Evolutionary conservation across 1,139 yeast species (phyloP).

Genomic region (Saccharomyces hybrid): DNA sequence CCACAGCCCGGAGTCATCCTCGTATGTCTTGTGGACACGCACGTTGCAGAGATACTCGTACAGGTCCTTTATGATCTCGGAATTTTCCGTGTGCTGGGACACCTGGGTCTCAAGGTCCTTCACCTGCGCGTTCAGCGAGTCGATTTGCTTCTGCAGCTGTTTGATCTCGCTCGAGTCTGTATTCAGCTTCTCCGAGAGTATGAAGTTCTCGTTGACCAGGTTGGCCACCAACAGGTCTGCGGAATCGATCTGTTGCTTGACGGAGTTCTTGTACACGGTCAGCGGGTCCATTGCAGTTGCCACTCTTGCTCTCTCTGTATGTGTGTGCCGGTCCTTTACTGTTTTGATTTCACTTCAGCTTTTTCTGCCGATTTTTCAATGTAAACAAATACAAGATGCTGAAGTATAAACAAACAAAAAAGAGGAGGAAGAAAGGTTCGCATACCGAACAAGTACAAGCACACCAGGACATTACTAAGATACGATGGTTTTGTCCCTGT

Average conservation of each 20-base stretch:
- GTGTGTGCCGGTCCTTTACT: not conserved
- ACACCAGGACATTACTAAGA: not conserved
- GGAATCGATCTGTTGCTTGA: conserved; percentile 23
- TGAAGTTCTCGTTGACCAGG: conserved; percentile 23
- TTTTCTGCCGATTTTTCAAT: not conserved
- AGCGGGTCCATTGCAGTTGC: conserved; percentile 17
- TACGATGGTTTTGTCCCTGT: not conserved
- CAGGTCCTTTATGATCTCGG: conserved; percentile 27
- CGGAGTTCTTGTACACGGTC: conserved; percentile 19
- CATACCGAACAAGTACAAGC: no score
- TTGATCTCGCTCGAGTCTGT: conserved; percentile 18
- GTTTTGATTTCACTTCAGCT: not conserved
- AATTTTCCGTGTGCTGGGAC: conserved; percentile 22
- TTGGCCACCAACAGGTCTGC: conserved; percentile 27
- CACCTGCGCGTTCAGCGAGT: conserved; percentile 3
- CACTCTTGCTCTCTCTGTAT: not conserved
- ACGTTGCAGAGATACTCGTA: conserved; percentile 30
- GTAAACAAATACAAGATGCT: not conserved
- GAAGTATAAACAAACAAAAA: not conserved
- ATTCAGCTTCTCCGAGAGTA: conserved; percentile 17
- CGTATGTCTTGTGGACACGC: conserved; percentile 28
- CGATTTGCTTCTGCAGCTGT: conserved; percentile 8
- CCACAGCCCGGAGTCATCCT: conserved; percentile 30
- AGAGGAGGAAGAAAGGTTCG: no score
- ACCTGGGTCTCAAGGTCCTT: conserved; percentile 18